Conservation (phyloP, 192 early-diverging fungal genomes). For the Kappamyces sp. region DNA sequence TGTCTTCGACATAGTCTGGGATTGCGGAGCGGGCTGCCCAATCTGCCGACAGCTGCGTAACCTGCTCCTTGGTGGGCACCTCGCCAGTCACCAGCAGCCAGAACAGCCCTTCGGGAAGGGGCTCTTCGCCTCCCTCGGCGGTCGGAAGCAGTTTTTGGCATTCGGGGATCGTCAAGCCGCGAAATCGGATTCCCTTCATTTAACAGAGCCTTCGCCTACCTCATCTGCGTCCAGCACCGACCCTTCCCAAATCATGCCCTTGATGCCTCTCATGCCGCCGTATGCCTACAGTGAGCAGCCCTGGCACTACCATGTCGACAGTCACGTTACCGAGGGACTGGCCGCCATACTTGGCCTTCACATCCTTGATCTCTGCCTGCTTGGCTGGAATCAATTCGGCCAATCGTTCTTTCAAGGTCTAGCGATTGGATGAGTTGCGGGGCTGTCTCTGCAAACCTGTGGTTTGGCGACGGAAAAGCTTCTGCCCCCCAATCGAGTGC, state of each 20-base stretch:
- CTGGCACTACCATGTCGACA: constrained; percentile 78
- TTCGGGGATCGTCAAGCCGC: constrained; percentile 91
- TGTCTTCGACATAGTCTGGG: constrained; percentile 90
- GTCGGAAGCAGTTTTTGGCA: constrained; percentile 87
- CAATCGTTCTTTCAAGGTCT: constrained; percentile 92
- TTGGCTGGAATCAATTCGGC: constrained; percentile 91
- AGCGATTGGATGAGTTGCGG: constrained; percentile 8
- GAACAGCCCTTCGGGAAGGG: constrained; percentile 97
- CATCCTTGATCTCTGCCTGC: constrained; percentile 90
- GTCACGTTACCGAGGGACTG: constrained; percentile 91
- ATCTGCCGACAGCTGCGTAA: constrained; percentile 83
- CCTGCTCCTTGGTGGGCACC: constrained; percentile 89
- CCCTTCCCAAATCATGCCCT: constrained; percentile 97
- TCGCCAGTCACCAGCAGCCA: constrained; percentile 98
- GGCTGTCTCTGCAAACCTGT: constrained; percentile 12
- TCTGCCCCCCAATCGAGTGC: constrained; percentile 12
- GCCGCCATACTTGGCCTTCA: constrained; percentile 85
- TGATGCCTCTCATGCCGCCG: constrained; percentile 99
- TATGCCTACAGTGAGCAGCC: constrained; percentile 45
- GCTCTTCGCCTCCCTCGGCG: constrained; percentile 82
- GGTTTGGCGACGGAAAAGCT: constrained; percentile 22
- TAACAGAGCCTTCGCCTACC: constrained; percentile 20
- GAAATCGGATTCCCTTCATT: constrained; percentile 89
- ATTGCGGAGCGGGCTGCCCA: constrained; percentile 92
- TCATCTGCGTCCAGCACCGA: constrained; percentile 97